Conservation (phyloP, 805 yeast species). For the Wickerhamomyces subpelliculosus region DNA sequence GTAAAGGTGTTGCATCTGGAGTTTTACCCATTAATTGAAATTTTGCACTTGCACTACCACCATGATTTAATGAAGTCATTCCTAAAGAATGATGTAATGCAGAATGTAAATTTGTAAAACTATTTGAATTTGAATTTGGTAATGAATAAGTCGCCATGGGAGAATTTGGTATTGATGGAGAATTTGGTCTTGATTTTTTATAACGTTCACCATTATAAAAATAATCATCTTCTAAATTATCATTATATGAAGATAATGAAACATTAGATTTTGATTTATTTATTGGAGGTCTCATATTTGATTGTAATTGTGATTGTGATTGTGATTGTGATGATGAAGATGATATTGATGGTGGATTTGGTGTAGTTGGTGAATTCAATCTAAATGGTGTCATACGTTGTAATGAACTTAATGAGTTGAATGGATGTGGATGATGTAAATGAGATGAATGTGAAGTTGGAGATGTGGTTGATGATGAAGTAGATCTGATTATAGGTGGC, state of each 20-base stretch:
- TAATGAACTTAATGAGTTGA: slow-evolving; percentile 40
- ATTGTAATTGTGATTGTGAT: too few species aligned
- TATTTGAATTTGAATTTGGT: slow-evolving; percentile 17
- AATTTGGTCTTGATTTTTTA: slow-evolving; percentile 33
- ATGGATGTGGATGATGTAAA: slow-evolving; percentile 20
- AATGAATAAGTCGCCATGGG: too few species aligned
- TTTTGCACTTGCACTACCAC: slow-evolving; percentile 2
- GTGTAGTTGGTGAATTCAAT: slow-evolving; percentile 18
- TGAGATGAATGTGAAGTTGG: slow-evolving; percentile 16
- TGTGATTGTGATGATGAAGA: neutral
- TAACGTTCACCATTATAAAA: slow-evolving; percentile 24
- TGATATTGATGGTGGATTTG: slow-evolving; percentile 11
- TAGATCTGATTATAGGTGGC: slow-evolving; percentile 6
- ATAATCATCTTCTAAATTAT: slow-evolving; percentile 35
- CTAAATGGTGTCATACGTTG: slow-evolving; percentile 59
- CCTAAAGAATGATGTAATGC: slow-evolving; percentile 16
- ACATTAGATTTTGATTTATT: slow-evolving; percentile 20
- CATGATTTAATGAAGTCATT: slow-evolving; percentile 10
- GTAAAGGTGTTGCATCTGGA: slow-evolving; percentile 23
- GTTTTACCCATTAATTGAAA: slow-evolving; percentile 19
- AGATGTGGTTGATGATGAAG: slow-evolving; percentile 11
- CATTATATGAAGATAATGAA: slow-evolving; percentile 20
- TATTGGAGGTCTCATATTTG: slow-evolving; percentile 1
- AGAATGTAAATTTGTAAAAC: slow-evolving; percentile 17
- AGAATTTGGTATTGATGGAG: slow-evolving; percentile 22